A percentile compares a stretch with the other conserved stretches of the same genome.
Conservation (phyloP, 2,329 filamentous ascomycete species). For the Phyllosticta citribraziliensis region DNA sequence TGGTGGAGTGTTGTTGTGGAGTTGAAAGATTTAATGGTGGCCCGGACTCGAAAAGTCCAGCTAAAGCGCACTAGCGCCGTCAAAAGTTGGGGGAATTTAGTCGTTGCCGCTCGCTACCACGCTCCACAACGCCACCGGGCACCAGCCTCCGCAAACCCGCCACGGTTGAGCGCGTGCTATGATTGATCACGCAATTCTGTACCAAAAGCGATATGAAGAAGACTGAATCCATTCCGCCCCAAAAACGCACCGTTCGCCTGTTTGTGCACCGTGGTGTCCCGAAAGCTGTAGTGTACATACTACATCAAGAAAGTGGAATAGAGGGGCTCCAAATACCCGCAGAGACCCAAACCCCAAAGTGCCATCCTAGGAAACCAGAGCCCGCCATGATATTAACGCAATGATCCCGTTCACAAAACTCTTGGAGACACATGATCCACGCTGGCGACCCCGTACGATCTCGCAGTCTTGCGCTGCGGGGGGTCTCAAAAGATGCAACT, state of each 20-base stretch:
- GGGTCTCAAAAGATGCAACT: constrained; percentile 9
- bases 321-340: neutral
- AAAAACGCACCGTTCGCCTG: constrained; percentile 6
- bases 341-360: constrained; percentile 5
- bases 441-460: neutral
- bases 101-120: neutral
- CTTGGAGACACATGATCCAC: constrained; percentile 3
- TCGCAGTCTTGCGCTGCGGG: neutral
- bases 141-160: neutral
- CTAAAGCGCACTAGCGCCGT: neutral
- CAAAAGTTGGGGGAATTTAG: constrained; percentile 6
- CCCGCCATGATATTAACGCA: constrained; percentile 7
- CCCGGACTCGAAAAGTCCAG: neutral
- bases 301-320: constrained; percentile 1
- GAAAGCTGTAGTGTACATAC: constrained; percentile 9
- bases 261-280: constrained; percentile 9
- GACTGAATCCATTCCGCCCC: neutral
- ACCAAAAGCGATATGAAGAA: neutral
- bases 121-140: neutral
- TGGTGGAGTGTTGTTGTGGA: constrained; percentile 11
- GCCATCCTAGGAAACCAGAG: constrained; percentile 7
- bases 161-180: neutral
- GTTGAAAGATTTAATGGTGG: neutral
- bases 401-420: constrained; percentile 4
- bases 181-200: neutral